A percentile compares a stretch with the other conserved stretches of the same genome.
Evolutionary conservation across 148 eudicot genomes (phyloP).

Genomic region (Rhododendron vialii): DNA sequence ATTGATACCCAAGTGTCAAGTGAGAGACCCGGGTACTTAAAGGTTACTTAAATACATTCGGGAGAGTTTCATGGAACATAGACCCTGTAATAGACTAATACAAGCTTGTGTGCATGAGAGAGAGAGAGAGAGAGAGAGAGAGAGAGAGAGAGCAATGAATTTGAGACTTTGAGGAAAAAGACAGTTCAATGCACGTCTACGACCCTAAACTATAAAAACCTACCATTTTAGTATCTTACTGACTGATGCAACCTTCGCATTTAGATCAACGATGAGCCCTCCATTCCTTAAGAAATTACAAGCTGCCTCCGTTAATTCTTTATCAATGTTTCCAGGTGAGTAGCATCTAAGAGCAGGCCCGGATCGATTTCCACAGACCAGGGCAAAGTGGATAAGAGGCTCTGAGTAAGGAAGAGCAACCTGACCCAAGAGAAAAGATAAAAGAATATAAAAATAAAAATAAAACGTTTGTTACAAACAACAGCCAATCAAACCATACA

Average conservation of each 20-base stretch:
- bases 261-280: constrained; percentile 37
- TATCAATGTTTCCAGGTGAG: constrained; percentile 41
- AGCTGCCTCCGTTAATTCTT: constrained; percentile 48
- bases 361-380: constrained; percentile 45
- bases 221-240: constrained; percentile 50
- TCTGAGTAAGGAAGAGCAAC: constrained; percentile 46
- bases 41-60: background rate
- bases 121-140: constrained; percentile 5
- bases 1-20: background rate
- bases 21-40: background rate
- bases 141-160: background rate
- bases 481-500: background rate
- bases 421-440: constrained; percentile 21
- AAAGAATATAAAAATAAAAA: no score
- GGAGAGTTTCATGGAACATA: background rate
- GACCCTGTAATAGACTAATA: background rate
- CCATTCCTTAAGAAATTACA: constrained; percentile 33
- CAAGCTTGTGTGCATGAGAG: background rate
- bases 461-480: background rate
- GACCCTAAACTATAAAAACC: background rate
- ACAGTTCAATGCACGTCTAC: background rate
- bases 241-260: constrained; percentile 27
- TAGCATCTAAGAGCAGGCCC: constrained; percentile 52
- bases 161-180: background rate
- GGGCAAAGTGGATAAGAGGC: constrained; percentile 54